Percentiles rank a stretch among this genome's conserved stretches.
Evolutionary conservation across 139 green algal species (phyloP).

Genomic region (Coelastrella sp.): DNA sequence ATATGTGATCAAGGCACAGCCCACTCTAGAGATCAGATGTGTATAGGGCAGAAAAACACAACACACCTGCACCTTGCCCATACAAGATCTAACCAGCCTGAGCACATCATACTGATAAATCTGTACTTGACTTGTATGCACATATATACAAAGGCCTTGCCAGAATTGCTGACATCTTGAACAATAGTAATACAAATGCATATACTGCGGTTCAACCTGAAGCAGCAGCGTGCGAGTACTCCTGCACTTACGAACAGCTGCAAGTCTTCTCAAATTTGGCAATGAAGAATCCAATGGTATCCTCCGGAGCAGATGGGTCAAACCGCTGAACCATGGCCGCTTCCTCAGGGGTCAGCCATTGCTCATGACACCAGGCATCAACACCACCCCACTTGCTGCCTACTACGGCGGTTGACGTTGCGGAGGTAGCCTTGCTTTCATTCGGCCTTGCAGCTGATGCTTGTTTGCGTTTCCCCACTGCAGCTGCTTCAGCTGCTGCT

Average conservation of each 20-base stretch:
- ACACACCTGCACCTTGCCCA: too few relatives aligned
- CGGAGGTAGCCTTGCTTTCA: neutral
- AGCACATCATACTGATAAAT: too few relatives aligned
- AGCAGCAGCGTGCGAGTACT: neutral
- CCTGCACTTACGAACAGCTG: neutral
- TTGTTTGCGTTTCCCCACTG: neutral
- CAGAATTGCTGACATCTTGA: too few relatives aligned
- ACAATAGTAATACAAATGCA: too few relatives aligned
- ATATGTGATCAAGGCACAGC: too few relatives aligned
- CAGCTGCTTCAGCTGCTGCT: neutral
- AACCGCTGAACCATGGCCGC: slow-evolving; percentile 88
- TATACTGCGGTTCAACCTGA: too few relatives aligned
- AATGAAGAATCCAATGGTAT: slow-evolving; percentile 94
- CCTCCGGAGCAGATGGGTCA: slow-evolving; percentile 66
- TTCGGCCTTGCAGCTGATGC: neutral
- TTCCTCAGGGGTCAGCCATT: slow-evolving; percentile 77
- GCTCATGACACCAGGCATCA: slow-evolving; percentile 18
- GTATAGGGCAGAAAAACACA: too few relatives aligned
- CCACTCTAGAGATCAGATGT: too few relatives aligned
- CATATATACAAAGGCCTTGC: too few relatives aligned
- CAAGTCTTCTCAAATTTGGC: slow-evolving; percentile 82
- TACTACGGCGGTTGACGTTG: neutral
- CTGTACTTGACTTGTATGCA: too few relatives aligned
- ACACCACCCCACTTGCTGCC: neutral
- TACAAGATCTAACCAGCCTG: too few relatives aligned